Evolutionary conservation across 2,329 filamentous ascomycete species (phyloP), one percentile per base, ranked within the genome.

Genomic region (Arthrobotrys musiformis): DNA sequence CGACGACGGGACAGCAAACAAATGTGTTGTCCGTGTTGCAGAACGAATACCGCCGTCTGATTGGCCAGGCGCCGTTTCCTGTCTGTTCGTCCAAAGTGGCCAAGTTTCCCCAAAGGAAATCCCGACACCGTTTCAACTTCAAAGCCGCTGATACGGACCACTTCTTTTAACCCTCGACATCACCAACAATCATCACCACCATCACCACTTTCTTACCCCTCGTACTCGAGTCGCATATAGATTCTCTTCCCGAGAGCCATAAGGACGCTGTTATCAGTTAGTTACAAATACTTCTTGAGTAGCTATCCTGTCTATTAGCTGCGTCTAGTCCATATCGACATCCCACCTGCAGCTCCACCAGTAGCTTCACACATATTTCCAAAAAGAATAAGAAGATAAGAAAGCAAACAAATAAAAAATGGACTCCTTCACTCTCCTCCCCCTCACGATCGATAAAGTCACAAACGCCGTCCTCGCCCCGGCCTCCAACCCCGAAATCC

Each of bases 131-230:
- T 48, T 62, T 46, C 58, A 62, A 48, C 58, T 44, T 46, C 37
- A 24, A 46, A 46, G n/a, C 58, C 15, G 26, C 37, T 6, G 7
- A 17, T 24, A n/a, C 19, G 8, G 11, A 15, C 24, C 19, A 15
- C 56, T 44, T 92, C 72, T 98, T 98, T 98, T 98, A 84, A 91
- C 94, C 24, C 89, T 98, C 61, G 90, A 98, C 79, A 92, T 99
- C 64, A 89, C 97, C 80, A 97, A 95, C 24, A 37, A 62, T 33
- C 37, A 48, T 13, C 42, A 26, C 8, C 24, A 52, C 5, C 24
- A 28, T 7, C 15, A 42, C 13, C 15, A 15, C 37, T 42, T 17
- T 35, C n/a, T 13, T 26, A 50, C 11, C 17, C n/a, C n/a, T n/a
- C n/a, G n/a, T n/a, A n/a, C n/a, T n/a, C n/a, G n/a, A n/a, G n/a